Base-by-base conservation (phyloP, 495 filamentous ascomycete genomes). In the Trichocladium uniseriatum region DNA sequence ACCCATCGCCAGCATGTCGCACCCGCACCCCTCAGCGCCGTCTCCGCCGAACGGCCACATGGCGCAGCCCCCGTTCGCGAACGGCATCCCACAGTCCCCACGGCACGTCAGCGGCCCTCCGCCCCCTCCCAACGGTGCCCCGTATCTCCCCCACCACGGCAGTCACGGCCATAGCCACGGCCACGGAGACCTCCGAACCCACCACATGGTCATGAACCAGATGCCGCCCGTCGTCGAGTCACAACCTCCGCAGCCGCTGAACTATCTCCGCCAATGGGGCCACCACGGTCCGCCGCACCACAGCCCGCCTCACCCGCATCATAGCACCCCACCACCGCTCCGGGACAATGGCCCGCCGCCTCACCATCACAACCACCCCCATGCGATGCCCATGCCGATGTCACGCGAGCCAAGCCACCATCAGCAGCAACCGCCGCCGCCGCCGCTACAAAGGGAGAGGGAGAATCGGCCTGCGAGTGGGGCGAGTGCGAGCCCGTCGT, bases 401-500 rank as follows among this genome's bases (percentile, higher is more conserved):
- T 8, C 24, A 8, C 24, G 24, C 24, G 24, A 27, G 24, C 24
- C n/a, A n/a, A 27, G 24, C 24, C 24, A 27, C 8, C 24, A 27
- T 8, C 24, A 27, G 24, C 24, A 27, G 24, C 45, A 20, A 0
- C 45, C 6, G 28, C 46, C 19, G 6, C 19, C 15, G 18, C 27
- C 15, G 29, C 11, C 18, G 13, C 47, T 37, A 2, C 6, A 40
- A 14, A 37, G 31, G 32, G 34, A 43, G 19, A 52, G 48, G 45
- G 73, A 77, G 38, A 58, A 63, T 6, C 65, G 75, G 27, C 64
- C 74, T 38, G 67, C 72, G 11, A 77, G 72, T 28, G 79, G 79
- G 3, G 85, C 86, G 5, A 90, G 86, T 49, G 82, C 84, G 29
- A 88, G 81, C 53, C 84, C 85, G 13, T 88, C 84, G 21, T 60